These are phyloP conservation scores for Bolboschoenus planiculmis DNA, from an alignment of 176 grass and related monocot genomes.

Conservation along the genomic window DNA sequence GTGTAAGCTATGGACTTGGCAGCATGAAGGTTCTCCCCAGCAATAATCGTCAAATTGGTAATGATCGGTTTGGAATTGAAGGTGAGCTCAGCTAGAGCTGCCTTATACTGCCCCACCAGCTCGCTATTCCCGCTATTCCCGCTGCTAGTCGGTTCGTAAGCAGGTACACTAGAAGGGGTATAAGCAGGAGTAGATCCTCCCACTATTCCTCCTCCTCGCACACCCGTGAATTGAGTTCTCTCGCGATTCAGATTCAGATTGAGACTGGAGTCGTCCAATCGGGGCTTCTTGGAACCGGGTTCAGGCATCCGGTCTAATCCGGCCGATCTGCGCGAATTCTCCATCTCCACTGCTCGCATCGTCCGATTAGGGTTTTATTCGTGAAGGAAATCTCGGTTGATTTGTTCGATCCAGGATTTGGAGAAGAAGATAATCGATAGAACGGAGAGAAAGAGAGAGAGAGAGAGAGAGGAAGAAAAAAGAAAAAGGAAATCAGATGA, in stretches of 20 bases:
- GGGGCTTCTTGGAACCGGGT: slow-evolving; percentile 63
- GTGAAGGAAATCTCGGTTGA: background rate
- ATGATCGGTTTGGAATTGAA: slow-evolving; percentile 99
- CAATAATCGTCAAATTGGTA: slow-evolving; percentile 99
- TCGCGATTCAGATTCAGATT: slow-evolving; percentile 43
- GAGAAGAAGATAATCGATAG: background rate
- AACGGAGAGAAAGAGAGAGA: background rate
- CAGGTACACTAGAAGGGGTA: slow-evolving; percentile 8
- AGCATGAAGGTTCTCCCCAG: slow-evolving; percentile 87
- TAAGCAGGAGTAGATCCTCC: slow-evolving; percentile 14
- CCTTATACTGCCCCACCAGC: slow-evolving; percentile 81
- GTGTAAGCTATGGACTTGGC: slow-evolving; percentile 64
- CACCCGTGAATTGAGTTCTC: background rate
- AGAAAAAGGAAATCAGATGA: background rate
- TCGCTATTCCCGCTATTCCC: slow-evolving; percentile 29
- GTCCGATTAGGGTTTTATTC: slow-evolving; percentile 21
- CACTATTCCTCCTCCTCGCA: background rate
- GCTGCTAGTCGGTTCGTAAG: background rate
- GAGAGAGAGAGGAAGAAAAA: background rate
- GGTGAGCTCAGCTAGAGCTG: slow-evolving; percentile 88
- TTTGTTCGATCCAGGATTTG: background rate
- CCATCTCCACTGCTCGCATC: slow-evolving; percentile 21
- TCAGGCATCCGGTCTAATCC: slow-evolving; percentile 26
- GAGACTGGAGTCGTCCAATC: slow-evolving; percentile 28
- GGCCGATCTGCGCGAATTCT: slow-evolving; percentile 66